Evolutionary conservation across 1,284 basidiomycete species (phyloP).

Genomic region (Coniophora puteana): DNA sequence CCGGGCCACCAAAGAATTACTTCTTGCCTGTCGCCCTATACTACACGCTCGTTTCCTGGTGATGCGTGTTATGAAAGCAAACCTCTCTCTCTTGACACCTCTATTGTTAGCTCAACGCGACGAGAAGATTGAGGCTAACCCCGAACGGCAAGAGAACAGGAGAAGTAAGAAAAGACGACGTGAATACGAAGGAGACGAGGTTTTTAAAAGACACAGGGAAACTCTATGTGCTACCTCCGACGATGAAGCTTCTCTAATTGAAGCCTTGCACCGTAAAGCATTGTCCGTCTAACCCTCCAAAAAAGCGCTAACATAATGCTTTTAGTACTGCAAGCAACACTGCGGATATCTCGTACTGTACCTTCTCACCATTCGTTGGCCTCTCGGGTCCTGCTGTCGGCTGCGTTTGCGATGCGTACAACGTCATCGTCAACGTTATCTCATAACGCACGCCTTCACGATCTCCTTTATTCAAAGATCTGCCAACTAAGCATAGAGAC

Average conservation of each 20-base stretch:
- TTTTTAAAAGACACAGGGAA: constrained; percentile 55
- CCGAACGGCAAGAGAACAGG: constrained; percentile 35
- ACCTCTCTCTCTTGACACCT: constrained; percentile 46
- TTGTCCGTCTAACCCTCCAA: neutral
- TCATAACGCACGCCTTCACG: constrained; percentile 44
- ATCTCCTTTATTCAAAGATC: constrained; percentile 39
- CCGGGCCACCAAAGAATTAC: constrained; percentile 37
- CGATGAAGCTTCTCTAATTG: constrained; percentile 53
- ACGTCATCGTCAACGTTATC: constrained; percentile 56
- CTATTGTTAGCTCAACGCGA: constrained; percentile 44
- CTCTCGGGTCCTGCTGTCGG: constrained; percentile 53
- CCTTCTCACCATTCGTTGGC: constrained; percentile 54
- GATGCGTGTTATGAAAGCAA: constrained; percentile 52
- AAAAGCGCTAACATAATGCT: constrained; percentile 2
- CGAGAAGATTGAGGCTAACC: no score
- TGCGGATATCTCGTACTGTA: constrained; percentile 48
- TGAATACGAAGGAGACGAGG: constrained; percentile 76
- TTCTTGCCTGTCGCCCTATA: constrained; percentile 42
- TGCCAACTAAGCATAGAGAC: constrained; percentile 46
- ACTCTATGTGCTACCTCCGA: constrained; percentile 44
- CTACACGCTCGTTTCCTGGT: constrained; percentile 46
- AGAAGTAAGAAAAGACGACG: constrained; percentile 75
- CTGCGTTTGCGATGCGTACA: constrained; percentile 53
- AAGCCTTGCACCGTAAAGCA: constrained; percentile 58
- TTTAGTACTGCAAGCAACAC: constrained; percentile 46